Evolutionary conservation across 306 rosid species (phyloP).

Genomic region (Glycine latifolia): DNA sequence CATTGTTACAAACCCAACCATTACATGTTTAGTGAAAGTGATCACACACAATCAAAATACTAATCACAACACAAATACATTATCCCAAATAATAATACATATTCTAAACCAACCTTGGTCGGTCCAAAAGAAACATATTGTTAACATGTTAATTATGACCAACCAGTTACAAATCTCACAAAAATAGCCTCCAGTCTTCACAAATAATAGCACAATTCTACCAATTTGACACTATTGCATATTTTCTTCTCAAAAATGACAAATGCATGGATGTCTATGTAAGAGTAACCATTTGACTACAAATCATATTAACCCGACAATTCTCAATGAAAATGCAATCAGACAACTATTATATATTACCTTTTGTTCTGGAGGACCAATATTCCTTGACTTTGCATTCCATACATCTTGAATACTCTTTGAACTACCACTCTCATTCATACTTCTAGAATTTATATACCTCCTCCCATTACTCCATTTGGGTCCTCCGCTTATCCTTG

Average conservation of each 20-base stretch:
- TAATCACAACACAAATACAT: slow-evolving; percentile 13
- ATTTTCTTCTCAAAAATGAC: slow-evolving; percentile 23
- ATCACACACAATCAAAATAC: not conserved
- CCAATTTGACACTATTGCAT: not conserved
- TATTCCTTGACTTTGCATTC: slow-evolving; percentile 60
- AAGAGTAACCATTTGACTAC: slow-evolving; percentile 12
- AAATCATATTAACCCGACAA: slow-evolving; percentile 21
- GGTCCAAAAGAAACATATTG: not conserved
- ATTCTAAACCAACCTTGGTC: not conserved
- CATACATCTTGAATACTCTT: slow-evolving; percentile 58
- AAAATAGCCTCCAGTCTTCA: not conserved
- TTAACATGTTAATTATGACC: slow-evolving; percentile 3
- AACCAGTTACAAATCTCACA: not conserved
- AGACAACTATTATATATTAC: slow-evolving; percentile 47
- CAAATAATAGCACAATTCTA: slow-evolving; percentile 4
- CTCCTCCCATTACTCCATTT: slow-evolving; percentile 59
- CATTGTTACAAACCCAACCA: slow-evolving; percentile 16
- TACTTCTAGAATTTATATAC: slow-evolving; percentile 52
- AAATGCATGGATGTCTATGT: not conserved
- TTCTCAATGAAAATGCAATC: slow-evolving; percentile 25
- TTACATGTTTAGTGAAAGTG: not conserved
- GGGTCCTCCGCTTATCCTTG: slow-evolving; percentile 57
- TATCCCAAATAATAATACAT: slow-evolving; percentile 29
- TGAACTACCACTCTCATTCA: slow-evolving; percentile 51
- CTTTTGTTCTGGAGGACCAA: slow-evolving; percentile 86